Conservation (phyloP, 176 grass and related monocot species). For the Rhynchospora tenuis region DNA sequence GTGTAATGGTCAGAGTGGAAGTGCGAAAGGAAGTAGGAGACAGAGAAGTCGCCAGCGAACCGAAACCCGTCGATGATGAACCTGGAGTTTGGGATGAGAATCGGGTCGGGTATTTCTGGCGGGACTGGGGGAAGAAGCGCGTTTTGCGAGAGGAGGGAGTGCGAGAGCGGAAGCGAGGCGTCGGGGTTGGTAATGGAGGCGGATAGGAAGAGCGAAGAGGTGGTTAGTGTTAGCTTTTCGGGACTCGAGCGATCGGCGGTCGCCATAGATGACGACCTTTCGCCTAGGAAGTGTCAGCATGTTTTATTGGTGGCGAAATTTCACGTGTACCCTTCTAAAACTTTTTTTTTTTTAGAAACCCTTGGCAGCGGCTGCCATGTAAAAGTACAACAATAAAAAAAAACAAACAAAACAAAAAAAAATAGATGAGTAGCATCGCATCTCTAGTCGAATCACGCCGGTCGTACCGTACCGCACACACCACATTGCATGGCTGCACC, state of each 20-base stretch:
- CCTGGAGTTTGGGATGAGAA: slow-evolving; percentile 62
- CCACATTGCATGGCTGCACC: too few species aligned
- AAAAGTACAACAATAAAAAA: too few species aligned
- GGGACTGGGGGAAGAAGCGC: slow-evolving; percentile 41
- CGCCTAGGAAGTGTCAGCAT: background rate
- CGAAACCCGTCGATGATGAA: slow-evolving; percentile 88
- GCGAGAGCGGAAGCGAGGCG: slow-evolving; percentile 20
- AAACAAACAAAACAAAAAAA: too few species aligned
- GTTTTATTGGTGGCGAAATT: too few species aligned
- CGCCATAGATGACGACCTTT: background rate
- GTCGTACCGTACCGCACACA: too few species aligned
- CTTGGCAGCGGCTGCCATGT: too few species aligned
- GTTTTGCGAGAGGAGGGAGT: slow-evolving; percentile 22
- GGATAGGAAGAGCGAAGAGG: slow-evolving; percentile 33
- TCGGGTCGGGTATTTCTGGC: slow-evolving; percentile 27
- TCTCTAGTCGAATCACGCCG: too few species aligned
- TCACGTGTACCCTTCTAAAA: too few species aligned
- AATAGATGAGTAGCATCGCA: too few species aligned
- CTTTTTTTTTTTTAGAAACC: too few species aligned
- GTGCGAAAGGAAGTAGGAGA: slow-evolving; percentile 88
- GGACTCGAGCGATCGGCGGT: background rate
- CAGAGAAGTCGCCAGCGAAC: slow-evolving; percentile 70
- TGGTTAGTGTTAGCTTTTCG: slow-evolving; percentile 1
- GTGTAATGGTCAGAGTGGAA: slow-evolving; percentile 93
- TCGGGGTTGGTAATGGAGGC: slow-evolving; percentile 31